These are phyloP conservation scores for Tolypocladium sp. DNA, from an alignment of 2,329 filamentous ascomycete species.

Conservation along the genomic window DNA sequence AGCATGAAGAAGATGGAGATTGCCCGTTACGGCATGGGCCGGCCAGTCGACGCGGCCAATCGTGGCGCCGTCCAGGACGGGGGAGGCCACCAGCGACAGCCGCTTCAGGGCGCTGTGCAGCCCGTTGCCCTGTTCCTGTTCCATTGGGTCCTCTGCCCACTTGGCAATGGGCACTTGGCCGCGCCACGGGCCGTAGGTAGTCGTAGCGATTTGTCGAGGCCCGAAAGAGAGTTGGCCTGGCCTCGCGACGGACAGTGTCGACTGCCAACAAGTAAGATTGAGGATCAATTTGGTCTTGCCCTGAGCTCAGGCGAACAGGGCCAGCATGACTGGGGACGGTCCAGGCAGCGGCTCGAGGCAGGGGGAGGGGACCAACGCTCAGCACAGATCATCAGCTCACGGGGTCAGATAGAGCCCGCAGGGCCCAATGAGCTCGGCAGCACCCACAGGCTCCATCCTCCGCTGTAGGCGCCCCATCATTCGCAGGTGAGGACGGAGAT, in stretches of 20 bases:
- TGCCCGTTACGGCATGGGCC: background rate
- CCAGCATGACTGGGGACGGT: background rate
- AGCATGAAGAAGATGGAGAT: background rate
- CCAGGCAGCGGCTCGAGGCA: background rate
- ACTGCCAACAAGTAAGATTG: background rate
- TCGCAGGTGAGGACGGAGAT: background rate
- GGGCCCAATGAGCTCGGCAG: background rate
- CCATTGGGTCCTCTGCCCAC: background rate
- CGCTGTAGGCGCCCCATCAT: background rate
- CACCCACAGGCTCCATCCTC: background rate
- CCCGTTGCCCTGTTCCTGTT: background rate
- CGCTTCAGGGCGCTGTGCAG: background rate
- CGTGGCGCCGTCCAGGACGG: background rate
- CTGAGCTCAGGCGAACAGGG: background rate
- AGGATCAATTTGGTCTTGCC: background rate
- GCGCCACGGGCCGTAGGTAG: background rate
- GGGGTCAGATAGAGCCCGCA: background rate
- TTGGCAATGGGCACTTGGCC: background rate
- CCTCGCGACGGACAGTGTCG: background rate
- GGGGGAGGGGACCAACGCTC: too few relatives aligned
- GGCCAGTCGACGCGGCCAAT: background rate
- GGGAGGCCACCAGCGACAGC: background rate
- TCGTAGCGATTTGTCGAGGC: too few relatives aligned
- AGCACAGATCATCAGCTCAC: too few relatives aligned
- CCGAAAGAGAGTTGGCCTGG: background rate